phyloP scores from a whole-genome alignment of 129 eudicot genomes.

The Pseudognaphalium luteoalbum region DNA sequence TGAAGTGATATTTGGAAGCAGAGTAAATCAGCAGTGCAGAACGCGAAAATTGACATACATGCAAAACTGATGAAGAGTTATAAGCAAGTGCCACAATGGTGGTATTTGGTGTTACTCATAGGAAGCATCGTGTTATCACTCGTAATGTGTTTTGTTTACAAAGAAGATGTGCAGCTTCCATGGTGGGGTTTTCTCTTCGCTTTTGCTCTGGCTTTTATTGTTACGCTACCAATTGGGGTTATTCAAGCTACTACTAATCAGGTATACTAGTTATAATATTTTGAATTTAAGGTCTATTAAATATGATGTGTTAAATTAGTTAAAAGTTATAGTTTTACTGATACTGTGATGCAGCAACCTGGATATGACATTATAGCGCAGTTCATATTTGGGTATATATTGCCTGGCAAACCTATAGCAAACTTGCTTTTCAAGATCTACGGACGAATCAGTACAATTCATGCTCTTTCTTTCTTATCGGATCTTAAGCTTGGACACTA shows the following conservation, averaged over 20 bases:
- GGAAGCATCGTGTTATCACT: constrained; percentile 76
- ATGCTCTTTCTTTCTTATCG: constrained; percentile 80
- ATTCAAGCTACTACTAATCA: constrained; percentile 98
- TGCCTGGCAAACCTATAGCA: constrained; percentile 93
- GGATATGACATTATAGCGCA: constrained; percentile 98
- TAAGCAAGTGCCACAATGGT: constrained; percentile 89
- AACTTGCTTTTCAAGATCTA: constrained; percentile 91
- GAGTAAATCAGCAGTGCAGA: constrained; percentile 74
- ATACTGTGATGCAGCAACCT: constrained; percentile 70
- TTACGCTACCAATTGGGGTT: constrained; percentile 92
- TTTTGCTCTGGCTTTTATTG: constrained; percentile 72
- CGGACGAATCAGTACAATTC: constrained; percentile 87
- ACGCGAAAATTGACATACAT: constrained; percentile 64
- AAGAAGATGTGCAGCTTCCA: constrained; percentile 85
- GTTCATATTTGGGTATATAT: constrained; percentile 81
- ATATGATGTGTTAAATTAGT: background rate
- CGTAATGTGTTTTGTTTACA: constrained; percentile 79
- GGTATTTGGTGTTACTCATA: constrained; percentile 67
- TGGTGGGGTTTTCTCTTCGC: constrained; percentile 99
- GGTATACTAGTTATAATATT: constrained; percentile 29
- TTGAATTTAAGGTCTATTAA: background rate
- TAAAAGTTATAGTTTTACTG: background rate
- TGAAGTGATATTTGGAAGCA: constrained; percentile 88
- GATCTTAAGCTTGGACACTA: constrained; percentile 96
- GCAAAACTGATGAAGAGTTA: constrained; percentile 76